These are phyloP conservation scores for Rhodotorula sp. DNA, from an alignment of 1,284 basidiomycete genomes.

Conservation along the genomic window DNA sequence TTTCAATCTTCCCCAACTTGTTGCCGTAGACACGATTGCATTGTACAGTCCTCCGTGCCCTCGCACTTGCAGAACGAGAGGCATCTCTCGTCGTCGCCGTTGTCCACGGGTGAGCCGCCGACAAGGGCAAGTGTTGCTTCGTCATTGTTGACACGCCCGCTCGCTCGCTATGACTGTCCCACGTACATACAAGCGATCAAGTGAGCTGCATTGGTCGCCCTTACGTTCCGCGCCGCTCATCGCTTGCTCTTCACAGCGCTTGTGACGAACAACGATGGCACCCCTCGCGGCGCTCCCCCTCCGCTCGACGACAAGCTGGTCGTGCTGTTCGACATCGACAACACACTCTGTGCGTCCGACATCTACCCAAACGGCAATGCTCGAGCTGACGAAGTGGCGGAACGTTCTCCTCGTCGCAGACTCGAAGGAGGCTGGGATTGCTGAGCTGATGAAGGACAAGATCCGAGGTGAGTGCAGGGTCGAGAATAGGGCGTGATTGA, in stretches of 20 bases:
- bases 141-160: not conserved
- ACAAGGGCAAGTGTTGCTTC: too few relatives aligned
- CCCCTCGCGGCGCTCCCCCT: not conserved
- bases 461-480: slow-evolving; percentile 17
- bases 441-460: slow-evolving; percentile 36
- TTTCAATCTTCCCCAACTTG: too few relatives aligned
- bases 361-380: rapidly evolving
- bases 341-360: slow-evolving; percentile 33
- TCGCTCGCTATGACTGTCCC: not conserved
- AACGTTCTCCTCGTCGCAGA: slow-evolving; percentile 1
- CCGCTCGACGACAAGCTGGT: slow-evolving; percentile 18
- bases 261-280: not conserved
- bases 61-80: too few relatives aligned
- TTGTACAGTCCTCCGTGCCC: too few relatives aligned
- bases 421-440: slow-evolving; percentile 34
- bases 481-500: too few relatives aligned
- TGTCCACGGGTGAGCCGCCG: too few relatives aligned
- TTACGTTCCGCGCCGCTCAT: not conserved
- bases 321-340: slow-evolving; percentile 40
- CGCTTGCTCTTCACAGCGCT: not conserved
- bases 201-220: not conserved
- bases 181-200: not conserved
- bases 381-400: too few relatives aligned
- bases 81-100: too few relatives aligned
- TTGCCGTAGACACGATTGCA: too few relatives aligned